Evolutionary conservation across 169 alveolate species (phyloP).

Genomic region (Plasmodium ovale): DNA sequence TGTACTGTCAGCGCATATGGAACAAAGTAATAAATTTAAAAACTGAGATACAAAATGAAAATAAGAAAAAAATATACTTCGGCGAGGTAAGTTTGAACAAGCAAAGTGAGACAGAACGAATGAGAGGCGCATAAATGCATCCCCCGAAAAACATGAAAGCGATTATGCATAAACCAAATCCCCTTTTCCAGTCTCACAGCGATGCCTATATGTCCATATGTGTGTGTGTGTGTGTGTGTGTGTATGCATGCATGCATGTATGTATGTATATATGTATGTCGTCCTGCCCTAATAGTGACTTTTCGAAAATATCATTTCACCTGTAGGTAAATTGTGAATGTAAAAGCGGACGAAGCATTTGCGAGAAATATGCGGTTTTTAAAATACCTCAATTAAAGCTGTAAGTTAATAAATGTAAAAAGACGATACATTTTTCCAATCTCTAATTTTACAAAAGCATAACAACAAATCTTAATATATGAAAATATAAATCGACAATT

Average conservation of each 20-base stretch:
- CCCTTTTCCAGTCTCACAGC: neutral
- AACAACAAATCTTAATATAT: too few species aligned
- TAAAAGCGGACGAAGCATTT: neutral
- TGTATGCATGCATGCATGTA: neutral
- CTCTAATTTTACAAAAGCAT: too few species aligned
- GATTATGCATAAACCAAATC: neutral
- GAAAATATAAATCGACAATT: too few species aligned
- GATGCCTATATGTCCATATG: too few species aligned
- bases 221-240: too few species aligned
- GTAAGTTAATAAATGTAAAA: constrained; percentile 2
- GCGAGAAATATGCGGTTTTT: constrained; percentile 25
- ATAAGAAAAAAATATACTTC: constrained; percentile 34
- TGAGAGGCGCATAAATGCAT: neutral
- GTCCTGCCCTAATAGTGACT: neutral
- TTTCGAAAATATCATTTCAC: neutral
- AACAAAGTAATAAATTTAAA: constrained; percentile 23
- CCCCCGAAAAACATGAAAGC: too few species aligned
- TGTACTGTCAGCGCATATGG: constrained; percentile 52
- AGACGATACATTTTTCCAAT: neutral
- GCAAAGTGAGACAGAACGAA: too few species aligned
- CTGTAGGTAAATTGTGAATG: constrained; percentile 55
- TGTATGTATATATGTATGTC: neutral
- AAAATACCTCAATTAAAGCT: constrained; percentile 47
- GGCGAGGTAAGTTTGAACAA: constrained; percentile 42
- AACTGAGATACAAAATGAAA: constrained; percentile 35